Percentiles rank a stretch among this genome's conserved stretches.
These are phyloP conservation scores for Pleurotus ostreatus DNA, from an alignment of 768 basidiomycete species.

Conservation along the genomic window DNA sequence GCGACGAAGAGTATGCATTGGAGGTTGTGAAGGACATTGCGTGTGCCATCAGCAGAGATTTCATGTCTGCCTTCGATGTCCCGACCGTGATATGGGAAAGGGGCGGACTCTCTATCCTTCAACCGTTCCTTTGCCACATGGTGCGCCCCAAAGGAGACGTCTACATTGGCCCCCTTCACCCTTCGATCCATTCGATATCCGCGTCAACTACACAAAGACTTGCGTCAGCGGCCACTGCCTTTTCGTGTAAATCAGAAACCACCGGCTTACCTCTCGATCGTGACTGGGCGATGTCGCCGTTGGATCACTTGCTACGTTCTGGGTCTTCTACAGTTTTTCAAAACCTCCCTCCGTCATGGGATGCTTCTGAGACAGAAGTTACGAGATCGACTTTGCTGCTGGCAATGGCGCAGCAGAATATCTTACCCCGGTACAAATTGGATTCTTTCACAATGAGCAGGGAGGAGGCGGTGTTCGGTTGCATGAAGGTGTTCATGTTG, in stretches of 20 bases:
- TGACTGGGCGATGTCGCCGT: slow-evolving; percentile 67
- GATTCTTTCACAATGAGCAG: slow-evolving; percentile 38
- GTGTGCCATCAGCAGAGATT: slow-evolving; percentile 33
- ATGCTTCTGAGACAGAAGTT: slow-evolving; percentile 75
- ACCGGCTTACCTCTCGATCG: slow-evolving; percentile 43
- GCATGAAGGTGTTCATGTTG: slow-evolving; percentile 96
- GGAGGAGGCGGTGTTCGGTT: slow-evolving; percentile 63
- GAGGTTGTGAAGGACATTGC: slow-evolving; percentile 37
- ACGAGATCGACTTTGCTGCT: slow-evolving; percentile 66
- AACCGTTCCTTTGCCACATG: slow-evolving; percentile 56
- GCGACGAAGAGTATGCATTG: slow-evolving; percentile 64
- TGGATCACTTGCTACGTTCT: slow-evolving; percentile 81
- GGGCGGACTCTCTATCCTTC: slow-evolving; percentile 44
- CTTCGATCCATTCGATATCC: slow-evolving; percentile 53
- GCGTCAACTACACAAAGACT: slow-evolving; percentile 52
- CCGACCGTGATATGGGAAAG: slow-evolving; percentile 44
- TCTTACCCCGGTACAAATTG: slow-evolving; percentile 39
- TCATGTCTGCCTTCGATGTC: slow-evolving; percentile 33
- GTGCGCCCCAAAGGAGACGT: slow-evolving; percentile 37
- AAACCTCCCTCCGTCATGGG: slow-evolving; percentile 65
- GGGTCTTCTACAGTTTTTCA: slow-evolving; percentile 67
- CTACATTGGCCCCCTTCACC: slow-evolving; percentile 46
- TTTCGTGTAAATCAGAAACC: slow-evolving; percentile 7
- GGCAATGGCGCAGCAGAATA: slow-evolving; percentile 43
- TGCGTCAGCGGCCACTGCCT: slow-evolving; percentile 22